Conservation (phyloP, 1,284 basidiomycete genomes). For the Moesziomyces antarcticus region DNA sequence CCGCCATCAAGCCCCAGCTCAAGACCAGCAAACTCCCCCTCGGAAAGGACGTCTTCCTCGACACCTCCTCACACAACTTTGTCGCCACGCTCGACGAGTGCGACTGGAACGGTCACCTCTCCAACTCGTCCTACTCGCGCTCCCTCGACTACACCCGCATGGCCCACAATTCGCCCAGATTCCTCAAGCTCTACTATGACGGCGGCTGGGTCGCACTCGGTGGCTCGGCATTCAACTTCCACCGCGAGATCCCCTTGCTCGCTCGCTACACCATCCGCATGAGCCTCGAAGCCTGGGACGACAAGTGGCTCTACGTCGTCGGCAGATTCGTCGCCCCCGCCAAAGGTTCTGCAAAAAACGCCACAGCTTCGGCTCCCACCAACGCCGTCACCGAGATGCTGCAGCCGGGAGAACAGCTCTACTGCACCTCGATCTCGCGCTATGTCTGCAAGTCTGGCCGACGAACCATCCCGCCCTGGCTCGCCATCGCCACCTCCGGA, state of each 20-base stretch:
- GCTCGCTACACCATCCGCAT: slow-evolving; percentile 45
- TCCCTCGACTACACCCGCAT: slow-evolving; percentile 51
- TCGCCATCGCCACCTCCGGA: slow-evolving; percentile 53
- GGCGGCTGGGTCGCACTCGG: slow-evolving; percentile 50
- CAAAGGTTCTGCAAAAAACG: background rate
- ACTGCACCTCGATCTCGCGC: slow-evolving; percentile 53
- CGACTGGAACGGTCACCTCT: slow-evolving; percentile 55
- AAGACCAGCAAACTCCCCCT: slow-evolving; percentile 38
- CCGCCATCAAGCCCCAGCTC: slow-evolving; percentile 26
- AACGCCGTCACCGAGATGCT: slow-evolving; percentile 9
- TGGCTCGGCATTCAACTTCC: slow-evolving; percentile 48
- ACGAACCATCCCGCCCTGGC: slow-evolving; percentile 60
- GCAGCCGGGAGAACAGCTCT: slow-evolving; percentile 38
- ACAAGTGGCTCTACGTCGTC: slow-evolving; percentile 59
- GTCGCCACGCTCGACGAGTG: slow-evolving; percentile 48
- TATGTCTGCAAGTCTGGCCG: slow-evolving; percentile 56
- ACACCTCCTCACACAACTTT: slow-evolving; percentile 25
- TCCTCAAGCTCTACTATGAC: slow-evolving; percentile 47
- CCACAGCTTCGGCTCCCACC: background rate
- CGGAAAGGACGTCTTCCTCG: slow-evolving; percentile 49
- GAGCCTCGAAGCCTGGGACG: slow-evolving; percentile 53
- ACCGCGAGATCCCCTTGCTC: slow-evolving; percentile 53
- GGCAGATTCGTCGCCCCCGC: slow-evolving; percentile 38
- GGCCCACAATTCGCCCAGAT: slow-evolving; percentile 30
- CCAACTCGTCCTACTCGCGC: slow-evolving; percentile 50